Conservation (phyloP, 1,284 basidiomycete species). For the Pseudomicrostroma phylloplanum region DNA sequence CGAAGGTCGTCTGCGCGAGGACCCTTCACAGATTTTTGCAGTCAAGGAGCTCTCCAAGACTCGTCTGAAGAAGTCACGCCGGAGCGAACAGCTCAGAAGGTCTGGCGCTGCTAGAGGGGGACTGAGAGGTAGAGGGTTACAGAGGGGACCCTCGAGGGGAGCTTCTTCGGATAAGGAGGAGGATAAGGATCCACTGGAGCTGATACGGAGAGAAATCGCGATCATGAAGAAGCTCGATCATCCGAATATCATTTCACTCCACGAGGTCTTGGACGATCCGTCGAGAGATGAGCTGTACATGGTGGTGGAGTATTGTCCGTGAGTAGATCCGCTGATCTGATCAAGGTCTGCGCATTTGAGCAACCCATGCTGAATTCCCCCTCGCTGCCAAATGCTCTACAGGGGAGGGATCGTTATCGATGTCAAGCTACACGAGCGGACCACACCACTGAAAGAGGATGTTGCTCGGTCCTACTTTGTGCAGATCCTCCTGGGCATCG, state of each 20-base stretch:
- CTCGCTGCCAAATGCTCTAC: slow-evolving; percentile 25
- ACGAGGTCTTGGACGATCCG: slow-evolving; percentile 58
- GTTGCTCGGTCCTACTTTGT: slow-evolving; percentile 55
- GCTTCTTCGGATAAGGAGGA: neutral
- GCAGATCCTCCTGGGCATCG: slow-evolving; percentile 56
- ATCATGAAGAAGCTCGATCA: slow-evolving; percentile 49
- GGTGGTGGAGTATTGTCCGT: slow-evolving; percentile 44
- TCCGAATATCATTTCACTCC: slow-evolving; percentile 54
- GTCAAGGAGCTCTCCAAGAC: slow-evolving; percentile 50
- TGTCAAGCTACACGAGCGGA: slow-evolving; percentile 45
- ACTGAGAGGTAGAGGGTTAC: slow-evolving; percentile 5
- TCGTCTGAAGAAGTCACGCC: slow-evolving; percentile 32
- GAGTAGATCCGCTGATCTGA: neutral
- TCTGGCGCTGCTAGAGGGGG: neutral
- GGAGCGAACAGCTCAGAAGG: slow-evolving; percentile 9
- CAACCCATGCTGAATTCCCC: too few relatives aligned
- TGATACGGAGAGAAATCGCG: slow-evolving; percentile 44
- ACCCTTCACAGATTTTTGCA: slow-evolving; percentile 18
- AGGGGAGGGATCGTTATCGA: slow-evolving; percentile 55
- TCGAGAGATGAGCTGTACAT: slow-evolving; percentile 56
- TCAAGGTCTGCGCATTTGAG: neutral
- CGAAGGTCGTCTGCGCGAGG: slow-evolving; percentile 28
- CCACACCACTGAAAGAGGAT: slow-evolving; percentile 44
- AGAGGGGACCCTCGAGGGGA: slow-evolving; percentile 3
- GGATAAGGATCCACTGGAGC: slow-evolving; percentile 35